phyloP scores from a whole-genome alignment of 257 asterid species.

The Penstemon barbatus region DNA sequence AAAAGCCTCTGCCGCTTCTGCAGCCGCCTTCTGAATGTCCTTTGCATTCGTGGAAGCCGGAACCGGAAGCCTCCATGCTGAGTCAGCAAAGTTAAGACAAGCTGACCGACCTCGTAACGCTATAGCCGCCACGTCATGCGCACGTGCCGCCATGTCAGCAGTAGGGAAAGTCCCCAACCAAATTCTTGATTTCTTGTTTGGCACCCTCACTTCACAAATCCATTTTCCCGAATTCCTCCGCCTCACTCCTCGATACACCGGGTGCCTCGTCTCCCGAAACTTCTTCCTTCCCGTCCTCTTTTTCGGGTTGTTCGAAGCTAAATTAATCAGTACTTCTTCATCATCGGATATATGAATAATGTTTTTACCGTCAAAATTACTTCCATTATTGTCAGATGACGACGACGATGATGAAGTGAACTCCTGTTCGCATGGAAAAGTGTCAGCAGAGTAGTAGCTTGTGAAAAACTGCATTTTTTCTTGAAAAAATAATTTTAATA shows the following conservation, averaged over 20 bases:
- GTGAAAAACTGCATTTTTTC: conserved; percentile 17
- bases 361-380: too few relatives aligned
- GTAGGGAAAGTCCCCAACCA: conserved; percentile 77
- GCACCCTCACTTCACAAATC: conserved; percentile 70
- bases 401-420: too few relatives aligned
- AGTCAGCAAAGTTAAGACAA: conserved; percentile 71
- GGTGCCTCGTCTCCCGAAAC: conserved; percentile 66
- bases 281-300: conserved; percentile 57
- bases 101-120: conserved; percentile 65
- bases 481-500: too few relatives aligned
- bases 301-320: conserved; percentile 58
- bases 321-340: conserved; percentile 19
- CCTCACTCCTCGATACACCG: conserved; percentile 58
- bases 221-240: conserved; percentile 56
- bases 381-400: too few relatives aligned
- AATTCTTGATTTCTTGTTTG: conserved; percentile 61
- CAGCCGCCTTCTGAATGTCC: conserved; percentile 62
- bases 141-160: conserved; percentile 72
- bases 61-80: conserved; percentile 55
- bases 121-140: conserved; percentile 63
- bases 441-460: conserved; percentile 25
- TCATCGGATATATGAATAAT: conserved; percentile 25
- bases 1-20: conserved; percentile 58
- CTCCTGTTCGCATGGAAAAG: not conserved
- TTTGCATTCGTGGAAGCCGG: conserved; percentile 53